A percentile compares a stretch with the other conserved stretches of the same genome.
Evolutionary conservation across 371 early-diverging fungal species (phyloP).

Genomic region (Nosema granulosis): DNA sequence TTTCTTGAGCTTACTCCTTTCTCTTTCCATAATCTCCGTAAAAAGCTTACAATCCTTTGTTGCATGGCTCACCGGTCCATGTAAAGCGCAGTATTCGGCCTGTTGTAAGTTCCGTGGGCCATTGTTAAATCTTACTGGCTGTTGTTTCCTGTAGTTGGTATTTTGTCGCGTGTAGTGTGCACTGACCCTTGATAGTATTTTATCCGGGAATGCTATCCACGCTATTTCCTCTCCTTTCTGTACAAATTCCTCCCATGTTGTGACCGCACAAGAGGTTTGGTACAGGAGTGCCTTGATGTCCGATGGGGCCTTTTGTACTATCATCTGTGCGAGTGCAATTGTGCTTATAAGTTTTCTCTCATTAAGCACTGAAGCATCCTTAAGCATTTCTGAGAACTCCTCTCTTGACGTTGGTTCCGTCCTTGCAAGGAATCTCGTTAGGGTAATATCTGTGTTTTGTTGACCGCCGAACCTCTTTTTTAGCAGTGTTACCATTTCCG

Average conservation of each 20-base stretch:
- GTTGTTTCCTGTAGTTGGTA: too few species aligned
- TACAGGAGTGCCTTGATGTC: not conserved
- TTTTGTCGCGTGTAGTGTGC: too few species aligned
- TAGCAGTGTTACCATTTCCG: not conserved
- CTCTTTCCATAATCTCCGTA: too few species aligned
- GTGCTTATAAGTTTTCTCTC: not conserved
- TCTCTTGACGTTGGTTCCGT: not conserved
- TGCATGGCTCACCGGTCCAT: too few species aligned
- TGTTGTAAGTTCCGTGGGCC: too few species aligned
- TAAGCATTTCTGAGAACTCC: not conserved
- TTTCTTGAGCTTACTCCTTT: too few species aligned
- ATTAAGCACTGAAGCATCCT: not conserved
- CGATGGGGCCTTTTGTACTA: not conserved
- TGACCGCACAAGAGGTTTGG: not conserved
- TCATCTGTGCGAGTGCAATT: not conserved
- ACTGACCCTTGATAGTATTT: not conserved
- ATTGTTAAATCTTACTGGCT: too few species aligned
- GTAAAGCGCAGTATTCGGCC: too few species aligned
- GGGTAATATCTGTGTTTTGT: not conserved
- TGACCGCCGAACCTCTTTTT: not conserved
- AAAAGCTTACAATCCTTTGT: too few species aligned
- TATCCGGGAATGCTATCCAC: slow-evolving; percentile 7
- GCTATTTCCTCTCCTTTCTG: slow-evolving; percentile 4
- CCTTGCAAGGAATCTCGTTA: not conserved
- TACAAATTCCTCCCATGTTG: not conserved